Conservation (phyloP, 192 early-diverging fungal genomes). For the Phlyctochytrium bullatum region DNA sequence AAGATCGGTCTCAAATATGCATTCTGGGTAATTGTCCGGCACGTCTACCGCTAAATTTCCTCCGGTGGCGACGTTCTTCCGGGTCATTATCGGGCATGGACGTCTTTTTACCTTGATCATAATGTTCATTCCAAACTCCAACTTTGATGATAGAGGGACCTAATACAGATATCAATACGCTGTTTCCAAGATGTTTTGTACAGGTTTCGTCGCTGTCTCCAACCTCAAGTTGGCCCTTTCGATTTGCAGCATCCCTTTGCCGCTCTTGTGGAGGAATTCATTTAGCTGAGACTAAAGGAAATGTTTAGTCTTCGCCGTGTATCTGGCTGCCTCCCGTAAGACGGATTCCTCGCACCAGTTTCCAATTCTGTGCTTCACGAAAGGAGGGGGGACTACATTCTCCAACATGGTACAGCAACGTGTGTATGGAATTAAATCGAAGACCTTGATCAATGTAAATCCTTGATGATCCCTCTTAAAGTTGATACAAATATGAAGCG, state of each 20-base stretch:
- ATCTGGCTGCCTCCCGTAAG: slow-evolving; percentile 25
- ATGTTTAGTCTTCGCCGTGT: not conserved
- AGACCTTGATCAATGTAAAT: no score
- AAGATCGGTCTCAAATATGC: slow-evolving; percentile 14
- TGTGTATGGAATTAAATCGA: no score
- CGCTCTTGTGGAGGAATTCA: slow-evolving; percentile 30
- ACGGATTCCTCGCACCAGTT: slow-evolving; percentile 50
- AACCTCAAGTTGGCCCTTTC: slow-evolving; percentile 23
- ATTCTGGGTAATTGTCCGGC: slow-evolving; percentile 27
- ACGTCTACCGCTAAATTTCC: slow-evolving; percentile 30
- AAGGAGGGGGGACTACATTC: slow-evolving; percentile 1
- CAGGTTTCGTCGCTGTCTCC: slow-evolving; percentile 17
- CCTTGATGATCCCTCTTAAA: no score
- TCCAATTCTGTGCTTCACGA: slow-evolving; percentile 30
- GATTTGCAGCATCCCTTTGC: slow-evolving; percentile 20
- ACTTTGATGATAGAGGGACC: no score
- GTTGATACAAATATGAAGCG: no score
- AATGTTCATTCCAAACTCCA: slow-evolving; percentile 26
- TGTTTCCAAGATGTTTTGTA: no score
- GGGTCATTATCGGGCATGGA: slow-evolving; percentile 18
- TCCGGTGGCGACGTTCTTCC: no score
- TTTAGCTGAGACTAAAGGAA: slow-evolving; percentile 23
- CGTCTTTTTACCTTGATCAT: slow-evolving; percentile 35
- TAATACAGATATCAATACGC: no score
- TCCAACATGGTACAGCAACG: not conserved